Percentiles rank a stretch among this genome's conserved stretches.
phyloP scores from a whole-genome alignment of 169 alveolate genomes.

The Blepharisma undulans region DNA sequence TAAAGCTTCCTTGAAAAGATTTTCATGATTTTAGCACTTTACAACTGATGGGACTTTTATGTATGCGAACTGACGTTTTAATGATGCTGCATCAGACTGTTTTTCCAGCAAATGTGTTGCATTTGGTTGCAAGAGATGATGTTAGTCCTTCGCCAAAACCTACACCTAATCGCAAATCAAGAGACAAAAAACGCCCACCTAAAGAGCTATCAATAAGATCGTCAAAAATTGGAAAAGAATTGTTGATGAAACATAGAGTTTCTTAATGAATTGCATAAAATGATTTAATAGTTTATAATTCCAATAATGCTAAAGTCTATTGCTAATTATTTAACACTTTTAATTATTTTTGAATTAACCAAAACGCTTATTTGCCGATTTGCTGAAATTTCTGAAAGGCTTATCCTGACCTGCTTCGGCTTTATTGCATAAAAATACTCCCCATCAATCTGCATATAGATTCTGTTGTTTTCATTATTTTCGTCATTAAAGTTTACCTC shows the following conservation, averaged over 20 bases:
- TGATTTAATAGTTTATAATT: background rate
- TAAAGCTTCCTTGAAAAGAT: conserved; percentile 13
- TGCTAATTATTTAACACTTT: background rate
- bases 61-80: conserved; percentile 1
- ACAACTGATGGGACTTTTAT: conserved; percentile 25
- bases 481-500: conserved; percentile 31
- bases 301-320: background rate
- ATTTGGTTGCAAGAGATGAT: background rate
- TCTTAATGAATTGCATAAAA: background rate
- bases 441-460: conserved; percentile 53
- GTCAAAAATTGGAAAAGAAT: background rate
- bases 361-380: background rate
- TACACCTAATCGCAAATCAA: background rate
- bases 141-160: background rate
- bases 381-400: background rate
- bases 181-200: background rate
- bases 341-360: background rate
- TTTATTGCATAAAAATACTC: conserved; percentile 41
- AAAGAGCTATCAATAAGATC: background rate
- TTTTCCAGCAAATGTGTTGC: conserved; percentile 27
- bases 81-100: background rate
- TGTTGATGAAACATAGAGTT: background rate
- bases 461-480: background rate
- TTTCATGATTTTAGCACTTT: conserved; percentile 12
- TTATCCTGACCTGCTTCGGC: conserved; percentile 36